These are phyloP conservation scores for Pharus latifolius DNA, from an alignment of 176 grass and related monocot genomes.

Conservation along the genomic window DNA sequence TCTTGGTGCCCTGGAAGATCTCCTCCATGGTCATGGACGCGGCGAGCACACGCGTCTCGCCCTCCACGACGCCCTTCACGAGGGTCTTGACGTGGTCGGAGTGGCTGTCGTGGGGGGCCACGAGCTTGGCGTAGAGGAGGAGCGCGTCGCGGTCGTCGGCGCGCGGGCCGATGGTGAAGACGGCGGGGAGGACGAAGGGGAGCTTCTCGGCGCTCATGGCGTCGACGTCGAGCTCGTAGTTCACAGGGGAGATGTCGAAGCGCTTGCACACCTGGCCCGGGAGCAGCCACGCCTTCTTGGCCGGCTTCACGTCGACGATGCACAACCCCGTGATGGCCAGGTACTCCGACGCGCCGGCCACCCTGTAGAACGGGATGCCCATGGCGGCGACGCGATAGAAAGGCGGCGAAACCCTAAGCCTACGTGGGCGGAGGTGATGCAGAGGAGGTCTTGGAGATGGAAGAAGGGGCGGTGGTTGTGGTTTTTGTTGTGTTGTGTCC, in stretches of 20 bases:
- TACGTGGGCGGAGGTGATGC: no score
- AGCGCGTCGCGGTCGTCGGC: constrained; percentile 10
- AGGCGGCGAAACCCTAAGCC: no score
- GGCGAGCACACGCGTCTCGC: constrained; percentile 66
- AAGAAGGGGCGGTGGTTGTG: no score
- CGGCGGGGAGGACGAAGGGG: constrained; percentile 38
- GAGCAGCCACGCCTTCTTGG: constrained; percentile 59
- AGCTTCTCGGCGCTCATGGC: constrained; percentile 48
- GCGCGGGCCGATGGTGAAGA: constrained; percentile 45
- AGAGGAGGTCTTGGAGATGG: no score
- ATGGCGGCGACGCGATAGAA: no score
- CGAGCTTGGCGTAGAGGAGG: constrained; percentile 39
- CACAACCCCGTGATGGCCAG: constrained; percentile 55
- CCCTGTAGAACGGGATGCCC: no score
- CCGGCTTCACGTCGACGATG: constrained; percentile 55
- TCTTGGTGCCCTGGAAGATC: constrained; percentile 71
- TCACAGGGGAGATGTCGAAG: constrained; percentile 68
- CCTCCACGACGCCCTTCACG: constrained; percentile 73
- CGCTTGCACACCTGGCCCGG: constrained; percentile 38
- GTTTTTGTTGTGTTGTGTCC: no score
- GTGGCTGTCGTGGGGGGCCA: constrained; percentile 34
- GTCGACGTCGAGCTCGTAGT: constrained; percentile 61
- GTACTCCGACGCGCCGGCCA: constrained; percentile 59
- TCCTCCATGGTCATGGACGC: constrained; percentile 74
- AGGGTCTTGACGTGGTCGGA: constrained; percentile 65